Conservation (phyloP, 208 protist genomes). For the Wallacemonas rigidus region DNA sequence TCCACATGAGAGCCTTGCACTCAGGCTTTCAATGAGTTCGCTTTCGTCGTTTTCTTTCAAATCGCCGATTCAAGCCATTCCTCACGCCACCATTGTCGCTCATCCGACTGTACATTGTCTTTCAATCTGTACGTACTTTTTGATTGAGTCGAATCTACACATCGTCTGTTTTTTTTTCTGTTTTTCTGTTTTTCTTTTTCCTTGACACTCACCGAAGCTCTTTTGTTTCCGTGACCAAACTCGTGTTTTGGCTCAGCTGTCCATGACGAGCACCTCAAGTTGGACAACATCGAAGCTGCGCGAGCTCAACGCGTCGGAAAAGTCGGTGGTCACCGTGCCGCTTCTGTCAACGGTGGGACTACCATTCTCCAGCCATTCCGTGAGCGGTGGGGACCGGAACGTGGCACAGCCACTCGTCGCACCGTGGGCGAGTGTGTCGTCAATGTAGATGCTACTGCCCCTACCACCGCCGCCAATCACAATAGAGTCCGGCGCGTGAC, state of each 20-base stretch:
- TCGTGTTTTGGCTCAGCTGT: slow-evolving; percentile 5
- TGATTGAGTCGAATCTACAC: too few species aligned
- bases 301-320: neutral
- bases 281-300: slow-evolving; percentile 44
- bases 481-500: slow-evolving; percentile 35
- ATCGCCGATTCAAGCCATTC: too few species aligned
- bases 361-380: slow-evolving; percentile 36
- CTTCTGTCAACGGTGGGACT: neutral
- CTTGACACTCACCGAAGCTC: too few species aligned
- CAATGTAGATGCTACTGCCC: slow-evolving; percentile 64
- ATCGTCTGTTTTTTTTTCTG: too few species aligned
- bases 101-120: too few species aligned
- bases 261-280: slow-evolving; percentile 66
- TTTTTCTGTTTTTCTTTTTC: too few species aligned
- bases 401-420: slow-evolving; percentile 64
- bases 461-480: slow-evolving; percentile 70
- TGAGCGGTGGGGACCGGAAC: slow-evolving; percentile 70
- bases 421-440: slow-evolving; percentile 45
- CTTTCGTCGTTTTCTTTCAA: too few species aligned
- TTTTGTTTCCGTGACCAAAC: too few species aligned
- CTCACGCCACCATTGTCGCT: too few species aligned
- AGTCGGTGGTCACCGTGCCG: neutral
- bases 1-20: too few species aligned
- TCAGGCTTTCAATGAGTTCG: too few species aligned
- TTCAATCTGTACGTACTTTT: too few species aligned